These are phyloP conservation scores for Exophiala sp. DNA, from an alignment of 2,329 filamentous ascomycete species.

Conservation along the genomic window DNA sequence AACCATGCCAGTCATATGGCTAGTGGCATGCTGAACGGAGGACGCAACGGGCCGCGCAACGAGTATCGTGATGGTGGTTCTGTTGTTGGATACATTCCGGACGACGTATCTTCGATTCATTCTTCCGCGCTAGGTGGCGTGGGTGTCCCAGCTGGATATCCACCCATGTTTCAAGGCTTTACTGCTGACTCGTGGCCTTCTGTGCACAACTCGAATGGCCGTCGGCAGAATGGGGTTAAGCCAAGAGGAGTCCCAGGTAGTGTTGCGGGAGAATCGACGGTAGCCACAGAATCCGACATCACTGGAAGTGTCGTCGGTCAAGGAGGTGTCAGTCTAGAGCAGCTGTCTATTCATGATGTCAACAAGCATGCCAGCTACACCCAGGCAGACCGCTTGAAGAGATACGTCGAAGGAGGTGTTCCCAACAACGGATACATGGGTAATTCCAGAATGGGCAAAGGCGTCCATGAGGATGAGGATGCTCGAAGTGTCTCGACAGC, in stretches of 20 bases:
- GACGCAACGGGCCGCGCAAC: conserved; percentile 45
- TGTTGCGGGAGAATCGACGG: conserved; percentile 86
- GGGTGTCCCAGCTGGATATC: conserved; percentile 77
- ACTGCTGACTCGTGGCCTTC: conserved; percentile 82
- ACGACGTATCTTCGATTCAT: conserved; percentile 95
- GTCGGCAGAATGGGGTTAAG: conserved; percentile 64
- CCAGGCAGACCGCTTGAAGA: conserved; percentile 86
- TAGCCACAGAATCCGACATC: conserved; percentile 84
- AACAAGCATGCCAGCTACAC: conserved; percentile 70
- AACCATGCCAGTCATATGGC: conserved; percentile 62
- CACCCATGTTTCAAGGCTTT: conserved; percentile 93
- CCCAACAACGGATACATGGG: conserved; percentile 67
- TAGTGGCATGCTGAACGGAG: conserved; percentile 50
- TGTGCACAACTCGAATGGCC: conserved; percentile 60
- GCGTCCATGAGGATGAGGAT: conserved; percentile 72
- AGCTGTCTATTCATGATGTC: conserved; percentile 65
- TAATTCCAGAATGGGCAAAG: conserved; percentile 48
- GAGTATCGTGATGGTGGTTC: conserved; percentile 72
- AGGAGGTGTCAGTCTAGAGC: conserved; percentile 79
- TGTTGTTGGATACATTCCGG: conserved; percentile 90
- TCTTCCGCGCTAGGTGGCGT: conserved; percentile 85
- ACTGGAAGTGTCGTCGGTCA: conserved; percentile 75
- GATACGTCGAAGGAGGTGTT: conserved; percentile 84
- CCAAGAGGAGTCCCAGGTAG: conserved; percentile 68
- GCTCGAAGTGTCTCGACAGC: conserved; percentile 94